Evolutionary conservation across 2,329 filamentous ascomycete species (phyloP).

Genomic region (Microsporum ferrugineum): DNA sequence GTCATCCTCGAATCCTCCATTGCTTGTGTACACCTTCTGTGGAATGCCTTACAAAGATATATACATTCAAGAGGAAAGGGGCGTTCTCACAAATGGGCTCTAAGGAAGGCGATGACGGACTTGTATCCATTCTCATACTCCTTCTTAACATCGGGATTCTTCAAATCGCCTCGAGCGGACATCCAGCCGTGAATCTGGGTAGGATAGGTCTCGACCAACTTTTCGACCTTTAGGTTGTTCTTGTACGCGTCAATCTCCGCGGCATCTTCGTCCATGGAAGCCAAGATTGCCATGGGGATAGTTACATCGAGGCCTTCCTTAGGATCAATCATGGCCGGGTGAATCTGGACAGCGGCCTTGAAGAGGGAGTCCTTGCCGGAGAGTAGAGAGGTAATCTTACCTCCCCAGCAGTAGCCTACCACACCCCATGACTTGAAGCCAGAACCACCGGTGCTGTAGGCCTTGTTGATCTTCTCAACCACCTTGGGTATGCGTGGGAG

Average conservation of each 20-base stretch:
- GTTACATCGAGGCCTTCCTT: slow-evolving; percentile 42
- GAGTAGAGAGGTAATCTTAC: slow-evolving; percentile 42
- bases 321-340: slow-evolving; percentile 47
- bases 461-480: slow-evolving; percentile 41
- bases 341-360: slow-evolving; percentile 42
- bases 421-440: slow-evolving; percentile 47
- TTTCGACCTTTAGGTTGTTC: slow-evolving; percentile 20
- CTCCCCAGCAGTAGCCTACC: slow-evolving; percentile 46
- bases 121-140: slow-evolving; percentile 27
- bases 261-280: slow-evolving; percentile 42
- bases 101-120: slow-evolving; percentile 21
- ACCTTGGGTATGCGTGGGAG: slow-evolving; percentile 45
- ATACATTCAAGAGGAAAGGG: neutral
- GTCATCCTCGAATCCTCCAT: neutral
- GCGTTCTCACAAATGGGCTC: slow-evolving; percentile 19
- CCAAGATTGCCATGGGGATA: slow-evolving; percentile 44
- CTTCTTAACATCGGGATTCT: slow-evolving; percentile 20
- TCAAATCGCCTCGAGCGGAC: slow-evolving; percentile 20
- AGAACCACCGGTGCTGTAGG: slow-evolving; percentile 27
- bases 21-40: neutral
- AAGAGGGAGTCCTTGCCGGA: slow-evolving; percentile 39
- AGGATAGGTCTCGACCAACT: slow-evolving; percentile 23
- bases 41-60: neutral
- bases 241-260: slow-evolving; percentile 27
- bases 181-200: slow-evolving; percentile 29